Evolutionary conservation across 345 rosid genomes (phyloP).

Genomic region (Turritis glabra): DNA sequence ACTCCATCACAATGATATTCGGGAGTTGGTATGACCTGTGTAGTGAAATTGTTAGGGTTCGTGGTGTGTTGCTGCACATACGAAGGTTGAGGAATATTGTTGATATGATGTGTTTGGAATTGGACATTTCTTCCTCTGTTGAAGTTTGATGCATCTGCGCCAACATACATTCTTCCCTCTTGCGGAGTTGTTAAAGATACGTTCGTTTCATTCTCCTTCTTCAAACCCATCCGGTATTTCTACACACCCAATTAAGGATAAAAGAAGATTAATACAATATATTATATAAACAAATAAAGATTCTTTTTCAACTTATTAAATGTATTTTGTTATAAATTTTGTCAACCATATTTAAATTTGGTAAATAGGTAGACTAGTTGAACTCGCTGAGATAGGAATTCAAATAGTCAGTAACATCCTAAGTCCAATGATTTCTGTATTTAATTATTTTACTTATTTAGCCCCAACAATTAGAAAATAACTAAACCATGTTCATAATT

Average conservation of each 20-base stretch:
- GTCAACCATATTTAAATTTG: background rate
- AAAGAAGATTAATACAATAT: background rate
- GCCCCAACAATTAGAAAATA: too few species aligned
- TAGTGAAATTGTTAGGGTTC: background rate
- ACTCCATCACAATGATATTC: background rate
- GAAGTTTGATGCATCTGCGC: background rate
- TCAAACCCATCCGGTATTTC: background rate
- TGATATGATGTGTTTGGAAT: slow-evolving; percentile 1
- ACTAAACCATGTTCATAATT: too few species aligned
- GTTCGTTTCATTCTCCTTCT: background rate
- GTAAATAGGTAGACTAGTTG: background rate
- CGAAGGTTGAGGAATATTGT: slow-evolving; percentile 10
- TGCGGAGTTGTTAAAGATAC: background rate
- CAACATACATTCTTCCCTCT: background rate
- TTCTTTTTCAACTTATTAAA: background rate
- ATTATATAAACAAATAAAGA: background rate
- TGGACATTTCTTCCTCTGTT: background rate
- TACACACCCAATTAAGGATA: background rate
- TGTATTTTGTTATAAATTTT: background rate
- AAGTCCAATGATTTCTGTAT: too few species aligned
- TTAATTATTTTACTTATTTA: too few species aligned
- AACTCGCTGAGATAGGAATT: too few species aligned
- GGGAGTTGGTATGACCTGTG: background rate
- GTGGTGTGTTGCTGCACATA: background rate
- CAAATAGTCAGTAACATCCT: too few species aligned